A percentile compares a stretch with the other conserved stretches of the same genome.
These are phyloP conservation scores for Escallonia herrerae DNA, from an alignment of 129 eudicot species.

Conservation along the genomic window DNA sequence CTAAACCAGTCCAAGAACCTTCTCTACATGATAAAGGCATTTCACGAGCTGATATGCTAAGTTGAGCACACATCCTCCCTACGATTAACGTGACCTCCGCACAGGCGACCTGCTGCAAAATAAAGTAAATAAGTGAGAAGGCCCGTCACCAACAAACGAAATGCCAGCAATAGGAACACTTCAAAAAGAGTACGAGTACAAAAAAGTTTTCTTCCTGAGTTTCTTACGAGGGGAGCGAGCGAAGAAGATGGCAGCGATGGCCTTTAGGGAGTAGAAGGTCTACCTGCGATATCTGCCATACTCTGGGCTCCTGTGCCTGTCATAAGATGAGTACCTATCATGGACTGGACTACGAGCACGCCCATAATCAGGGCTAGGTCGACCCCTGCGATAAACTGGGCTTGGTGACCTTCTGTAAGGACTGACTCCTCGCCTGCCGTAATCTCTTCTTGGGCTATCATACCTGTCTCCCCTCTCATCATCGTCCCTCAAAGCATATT, in stretches of 20 bases:
- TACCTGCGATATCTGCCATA: constrained; percentile 73
- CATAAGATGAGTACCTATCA: constrained; percentile 48
- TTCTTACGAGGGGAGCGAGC: no score
- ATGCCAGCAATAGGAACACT: background rate
- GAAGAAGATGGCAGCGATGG: no score
- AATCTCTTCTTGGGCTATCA: constrained; percentile 52
- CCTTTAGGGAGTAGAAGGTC: no score
- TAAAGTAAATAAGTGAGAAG: background rate
- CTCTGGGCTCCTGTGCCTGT: constrained; percentile 53
- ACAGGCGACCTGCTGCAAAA: constrained; percentile 71
- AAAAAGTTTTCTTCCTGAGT: background rate
- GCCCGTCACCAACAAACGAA: background rate
- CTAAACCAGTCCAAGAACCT: background rate
- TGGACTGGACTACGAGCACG: constrained; percentile 3
- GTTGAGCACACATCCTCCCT: background rate
- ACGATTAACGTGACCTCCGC: constrained; percentile 46
- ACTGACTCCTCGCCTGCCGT: constrained; percentile 57
- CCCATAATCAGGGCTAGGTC: constrained; percentile 56
- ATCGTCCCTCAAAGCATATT: constrained; percentile 92
- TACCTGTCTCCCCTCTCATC: constrained; percentile 63
- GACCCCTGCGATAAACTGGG: constrained; percentile 50
- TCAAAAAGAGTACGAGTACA: background rate
- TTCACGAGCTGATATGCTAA: background rate
- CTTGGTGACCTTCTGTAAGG: constrained; percentile 79
- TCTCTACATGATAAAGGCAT: background rate